Conservation (phyloP, 495 filamentous ascomycete species). For the Podospora australis region DNA sequence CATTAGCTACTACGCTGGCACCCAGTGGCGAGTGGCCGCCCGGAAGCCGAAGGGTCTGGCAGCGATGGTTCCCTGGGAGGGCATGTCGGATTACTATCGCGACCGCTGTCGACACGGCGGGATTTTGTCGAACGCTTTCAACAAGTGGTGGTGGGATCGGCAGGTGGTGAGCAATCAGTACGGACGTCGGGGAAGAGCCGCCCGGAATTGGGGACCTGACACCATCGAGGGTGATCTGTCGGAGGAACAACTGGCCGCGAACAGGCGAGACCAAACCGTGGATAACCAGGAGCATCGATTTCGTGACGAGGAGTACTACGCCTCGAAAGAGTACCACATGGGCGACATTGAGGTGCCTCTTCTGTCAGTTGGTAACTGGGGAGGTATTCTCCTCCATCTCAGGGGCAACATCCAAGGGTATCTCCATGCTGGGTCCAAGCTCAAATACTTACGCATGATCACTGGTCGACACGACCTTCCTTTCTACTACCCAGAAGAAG, state of each 20-base stretch:
- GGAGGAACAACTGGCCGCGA: slow-evolving; percentile 43
- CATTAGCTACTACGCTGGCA: slow-evolving; percentile 56
- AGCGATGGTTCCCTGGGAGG: slow-evolving; percentile 61
- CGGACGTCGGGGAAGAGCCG: slow-evolving; percentile 31
- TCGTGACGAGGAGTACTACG: slow-evolving; percentile 56
- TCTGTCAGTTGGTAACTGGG: slow-evolving; percentile 60
- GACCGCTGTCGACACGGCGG: slow-evolving; percentile 60
- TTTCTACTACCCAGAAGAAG: slow-evolving; percentile 62
- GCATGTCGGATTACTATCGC: slow-evolving; percentile 63
- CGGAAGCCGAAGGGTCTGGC: slow-evolving; percentile 52
- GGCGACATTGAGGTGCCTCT: slow-evolving; percentile 58
- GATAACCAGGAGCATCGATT: slow-evolving; percentile 51
- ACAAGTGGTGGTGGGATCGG: slow-evolving; percentile 59
- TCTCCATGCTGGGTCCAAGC: slow-evolving; percentile 49
- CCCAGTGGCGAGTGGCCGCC: slow-evolving; percentile 59
- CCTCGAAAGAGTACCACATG: slow-evolving; percentile 52
- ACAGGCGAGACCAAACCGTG: slow-evolving; percentile 53
- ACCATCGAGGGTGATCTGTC: slow-evolving; percentile 53
- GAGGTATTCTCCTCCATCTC: slow-evolving; percentile 56
- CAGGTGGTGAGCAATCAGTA: slow-evolving; percentile 62
- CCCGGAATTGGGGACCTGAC: slow-evolving; percentile 39
- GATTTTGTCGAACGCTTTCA: slow-evolving; percentile 57
- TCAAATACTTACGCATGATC: slow-evolving; percentile 63
- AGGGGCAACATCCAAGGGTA: slow-evolving; percentile 61
- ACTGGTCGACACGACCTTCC: slow-evolving; percentile 64